Percentiles rank a stretch among this genome's conserved stretches.
phyloP scores from a whole-genome alignment of 495 filamentous ascomycete genomes.

The Penicillium simplicissimum region DNA sequence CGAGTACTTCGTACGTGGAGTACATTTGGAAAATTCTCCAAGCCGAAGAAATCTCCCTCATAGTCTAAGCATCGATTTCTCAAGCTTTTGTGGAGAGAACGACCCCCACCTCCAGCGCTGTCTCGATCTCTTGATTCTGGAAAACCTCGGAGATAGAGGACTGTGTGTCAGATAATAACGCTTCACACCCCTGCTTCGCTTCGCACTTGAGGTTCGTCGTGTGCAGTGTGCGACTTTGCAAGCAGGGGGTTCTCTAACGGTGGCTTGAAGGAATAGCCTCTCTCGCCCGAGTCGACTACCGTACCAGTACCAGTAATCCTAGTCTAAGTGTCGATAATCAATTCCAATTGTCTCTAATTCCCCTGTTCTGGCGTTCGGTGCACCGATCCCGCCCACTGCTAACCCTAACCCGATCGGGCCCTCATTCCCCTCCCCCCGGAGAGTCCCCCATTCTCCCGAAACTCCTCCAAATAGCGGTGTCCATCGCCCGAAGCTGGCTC shows the following conservation, averaged over 20 bases:
- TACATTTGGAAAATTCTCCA: background rate
- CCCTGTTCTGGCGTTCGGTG: background rate
- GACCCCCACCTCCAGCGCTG: conserved; percentile 18
- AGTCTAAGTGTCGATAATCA: no score
- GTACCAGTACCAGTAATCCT: no score
- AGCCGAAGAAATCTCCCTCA: background rate
- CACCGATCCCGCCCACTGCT: background rate
- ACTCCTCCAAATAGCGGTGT: conserved; percentile 23
- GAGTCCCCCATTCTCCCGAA: conserved; percentile 3
- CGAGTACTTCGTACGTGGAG: no score
- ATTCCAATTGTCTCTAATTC: background rate
- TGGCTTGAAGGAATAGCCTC: background rate
- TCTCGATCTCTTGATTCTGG: conserved; percentile 6
- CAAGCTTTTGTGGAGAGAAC: background rate
- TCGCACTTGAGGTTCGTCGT: background rate
- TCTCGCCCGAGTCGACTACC: background rate
- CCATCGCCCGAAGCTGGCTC: background rate
- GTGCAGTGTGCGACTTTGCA: no score
- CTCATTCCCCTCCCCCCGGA: background rate
- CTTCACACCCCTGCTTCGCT: background rate
- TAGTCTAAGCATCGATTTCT: background rate
- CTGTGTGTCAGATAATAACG: no score
- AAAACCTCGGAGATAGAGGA: no score
- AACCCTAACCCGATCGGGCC: conserved; percentile 3
- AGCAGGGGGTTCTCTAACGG: conserved; percentile 12